Conservation (phyloP, 225 moss, liverwort and hornwort species). For the Physcomitrium patens region DNA sequence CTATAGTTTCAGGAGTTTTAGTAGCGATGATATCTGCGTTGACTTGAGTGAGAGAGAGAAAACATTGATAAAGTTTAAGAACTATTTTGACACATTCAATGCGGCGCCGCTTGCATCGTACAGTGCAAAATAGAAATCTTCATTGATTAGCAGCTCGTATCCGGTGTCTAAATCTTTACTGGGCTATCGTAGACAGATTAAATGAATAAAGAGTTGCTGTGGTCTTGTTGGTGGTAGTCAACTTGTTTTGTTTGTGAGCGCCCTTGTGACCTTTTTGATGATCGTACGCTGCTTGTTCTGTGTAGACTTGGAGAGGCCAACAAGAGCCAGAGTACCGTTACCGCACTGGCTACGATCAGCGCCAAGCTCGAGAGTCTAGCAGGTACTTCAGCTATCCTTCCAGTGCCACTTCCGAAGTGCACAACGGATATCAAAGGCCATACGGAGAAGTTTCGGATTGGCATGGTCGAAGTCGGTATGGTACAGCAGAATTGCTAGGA, state of each 20-base stretch:
- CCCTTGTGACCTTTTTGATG: not conserved
- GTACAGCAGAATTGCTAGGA: not conserved
- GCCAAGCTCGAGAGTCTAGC: slow-evolving; percentile 15
- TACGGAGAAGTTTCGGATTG: slow-evolving; percentile 24
- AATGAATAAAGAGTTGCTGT: no score
- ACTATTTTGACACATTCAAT: not conserved
- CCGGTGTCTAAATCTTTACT: no score
- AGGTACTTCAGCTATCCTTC: slow-evolving; percentile 8
- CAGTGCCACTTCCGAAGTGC: not conserved
- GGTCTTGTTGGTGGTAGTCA: no score
- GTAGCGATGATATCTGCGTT: not conserved
- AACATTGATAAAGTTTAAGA: not conserved
- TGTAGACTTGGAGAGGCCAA: slow-evolving; percentile 41
- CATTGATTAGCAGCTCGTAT: no score
- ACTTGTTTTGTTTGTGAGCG: no score
- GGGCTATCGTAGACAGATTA: no score
- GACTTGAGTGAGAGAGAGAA: not conserved
- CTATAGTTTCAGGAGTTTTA: not conserved
- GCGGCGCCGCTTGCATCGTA: not conserved
- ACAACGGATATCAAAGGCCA: slow-evolving; percentile 25
- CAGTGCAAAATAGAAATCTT: no score
- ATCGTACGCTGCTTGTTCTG: slow-evolving; percentile 10
- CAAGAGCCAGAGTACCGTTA: slow-evolving; percentile 21
- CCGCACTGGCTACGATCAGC: slow-evolving; percentile 30
- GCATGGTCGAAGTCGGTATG: slow-evolving; percentile 28